Evolutionary conservation across 106 monocot genomes (phyloP), one percentile per base, ranked within the genome.

Genomic region (Platanthera zijinensis): DNA sequence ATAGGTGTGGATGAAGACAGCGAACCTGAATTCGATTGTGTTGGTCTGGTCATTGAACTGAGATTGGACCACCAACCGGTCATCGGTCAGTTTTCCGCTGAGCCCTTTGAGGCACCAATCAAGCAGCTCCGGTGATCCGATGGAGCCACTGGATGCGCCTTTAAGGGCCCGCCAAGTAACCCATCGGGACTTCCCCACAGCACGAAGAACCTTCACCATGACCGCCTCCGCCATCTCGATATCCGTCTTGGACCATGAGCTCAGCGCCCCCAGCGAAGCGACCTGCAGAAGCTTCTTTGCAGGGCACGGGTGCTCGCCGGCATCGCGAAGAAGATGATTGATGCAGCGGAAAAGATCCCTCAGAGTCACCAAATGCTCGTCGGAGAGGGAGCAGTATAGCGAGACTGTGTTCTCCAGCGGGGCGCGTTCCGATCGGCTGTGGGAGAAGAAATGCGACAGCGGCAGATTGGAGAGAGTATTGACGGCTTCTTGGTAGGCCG

Each of bases 1-100:
- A 66, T 66, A 25, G 54, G 57, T 57, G 57, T 15, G 3, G 18
- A 56, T 48, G 5, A 46, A 75, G 47, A 64, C 9, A 52, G 48
- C 51, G 22, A 25, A 93, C 96, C 93, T 88, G 84, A 83, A 96
- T 74, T 93, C 93, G 5, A 93, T 54, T 7, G 82, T 17, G 47
- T 72, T 81, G 0, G 81, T 81, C 19, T 86, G 84, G 6, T 81
- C 71, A 71, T 93, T 93, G 79, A 82, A 87, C 53, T 82, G 50
- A 5, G 77, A 83, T 47, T 74, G 77, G 8, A 96, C 84, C 2
- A 81, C 74, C 69, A 62, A 15, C 9, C 77, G 76, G 64, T 93
- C 87, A 49, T 63, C 77, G 0, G 22, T 47, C 14, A 54, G 6
- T 66, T 78, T 85, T 11, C 91, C 89, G 14, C 45, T 77, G 39